These are phyloP conservation scores for Yamadazyma philogaea DNA, from an alignment of 805 yeast genomes.

Conservation along the genomic window DNA sequence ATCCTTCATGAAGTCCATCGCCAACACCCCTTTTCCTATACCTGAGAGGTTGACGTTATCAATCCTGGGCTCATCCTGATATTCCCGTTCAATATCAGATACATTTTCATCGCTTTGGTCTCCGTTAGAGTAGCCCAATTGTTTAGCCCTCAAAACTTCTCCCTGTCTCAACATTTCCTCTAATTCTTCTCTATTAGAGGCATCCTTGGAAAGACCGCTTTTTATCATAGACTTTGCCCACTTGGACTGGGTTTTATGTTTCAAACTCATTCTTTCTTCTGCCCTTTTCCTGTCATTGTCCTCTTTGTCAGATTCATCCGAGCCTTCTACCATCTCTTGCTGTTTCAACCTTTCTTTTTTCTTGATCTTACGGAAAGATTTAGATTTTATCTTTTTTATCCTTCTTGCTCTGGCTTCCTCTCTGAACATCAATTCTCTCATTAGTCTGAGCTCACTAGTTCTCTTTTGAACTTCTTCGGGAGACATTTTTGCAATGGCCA, in stretches of 20 bases:
- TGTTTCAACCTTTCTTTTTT: constrained; percentile 78
- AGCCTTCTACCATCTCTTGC: constrained; percentile 63
- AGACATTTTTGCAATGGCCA: constrained; percentile 76
- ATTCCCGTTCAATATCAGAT: constrained; percentile 44
- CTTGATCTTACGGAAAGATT: constrained; percentile 78
- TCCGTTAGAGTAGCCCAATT: constrained; percentile 62
- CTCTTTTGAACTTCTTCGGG: constrained; percentile 75
- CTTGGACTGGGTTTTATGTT: constrained; percentile 80
- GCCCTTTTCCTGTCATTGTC: constrained; percentile 78
- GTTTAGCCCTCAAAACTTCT: constrained; percentile 68
- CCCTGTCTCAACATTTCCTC: constrained; percentile 94
- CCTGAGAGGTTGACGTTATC: constrained; percentile 33
- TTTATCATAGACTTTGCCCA: constrained; percentile 92
- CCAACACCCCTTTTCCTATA: constrained; percentile 85
- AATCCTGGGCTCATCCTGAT: constrained; percentile 32
- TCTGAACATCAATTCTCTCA: constrained; percentile 95
- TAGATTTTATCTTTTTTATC: constrained; percentile 91
- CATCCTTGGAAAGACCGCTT: constrained; percentile 87
- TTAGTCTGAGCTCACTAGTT: constrained; percentile 77
- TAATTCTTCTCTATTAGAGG: constrained; percentile 77
- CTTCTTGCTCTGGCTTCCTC: constrained; percentile 90
- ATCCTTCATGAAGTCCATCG: constrained; percentile 92
- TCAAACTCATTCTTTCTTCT: constrained; percentile 85
- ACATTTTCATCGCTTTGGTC: constrained; percentile 51
- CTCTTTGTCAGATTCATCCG: constrained; percentile 48